Percentiles rank a stretch among this genome's conserved stretches.
phyloP scores from a whole-genome alignment of 768 basidiomycete genomes.

The Amanita jacksonii region DNA sequence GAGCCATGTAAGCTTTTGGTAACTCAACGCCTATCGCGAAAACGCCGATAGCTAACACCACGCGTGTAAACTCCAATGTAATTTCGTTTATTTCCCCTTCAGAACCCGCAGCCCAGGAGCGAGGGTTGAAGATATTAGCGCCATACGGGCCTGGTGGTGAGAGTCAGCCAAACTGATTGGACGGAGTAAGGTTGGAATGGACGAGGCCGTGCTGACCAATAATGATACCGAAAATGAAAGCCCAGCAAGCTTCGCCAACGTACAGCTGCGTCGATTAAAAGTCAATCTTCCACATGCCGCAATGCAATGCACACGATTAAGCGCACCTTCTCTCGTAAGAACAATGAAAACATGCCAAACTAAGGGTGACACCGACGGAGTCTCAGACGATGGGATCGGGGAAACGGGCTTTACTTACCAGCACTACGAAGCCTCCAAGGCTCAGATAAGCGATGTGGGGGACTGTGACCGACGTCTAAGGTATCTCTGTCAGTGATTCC shows the following conservation, averaged over 20 bases:
- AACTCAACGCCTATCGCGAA: slow-evolving; percentile 98
- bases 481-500: too few relatives aligned
- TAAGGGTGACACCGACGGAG: slow-evolving; percentile 26
- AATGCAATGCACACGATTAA: neutral
- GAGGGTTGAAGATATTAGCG: slow-evolving; percentile 73
- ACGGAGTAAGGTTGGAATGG: neutral
- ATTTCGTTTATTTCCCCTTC: slow-evolving; percentile 55
- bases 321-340: slow-evolving; percentile 75
- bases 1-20: slow-evolving; percentile 88
- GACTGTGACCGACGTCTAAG: slow-evolving; percentile 48
- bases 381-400: neutral
- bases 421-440: slow-evolving; percentile 72
- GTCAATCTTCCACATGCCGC: too few relatives aligned
- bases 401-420: slow-evolving; percentile 36
- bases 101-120: slow-evolving; percentile 52
- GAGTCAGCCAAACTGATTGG: neutral
- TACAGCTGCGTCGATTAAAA: slow-evolving; percentile 66
- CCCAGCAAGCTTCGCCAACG: slow-evolving; percentile 94
- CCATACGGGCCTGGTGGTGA: slow-evolving; percentile 62
- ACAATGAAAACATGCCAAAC: slow-evolving; percentile 94
- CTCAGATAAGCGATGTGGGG: slow-evolving; percentile 74
- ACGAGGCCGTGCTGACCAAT: slow-evolving; percentile 45
- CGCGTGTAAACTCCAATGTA: slow-evolving; percentile 84
- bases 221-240: slow-evolving; percentile 88
- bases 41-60: slow-evolving; percentile 92